These are phyloP conservation scores for Claviceps sp. DNA, from an alignment of 2,329 filamentous ascomycete species.

Conservation along the genomic window DNA sequence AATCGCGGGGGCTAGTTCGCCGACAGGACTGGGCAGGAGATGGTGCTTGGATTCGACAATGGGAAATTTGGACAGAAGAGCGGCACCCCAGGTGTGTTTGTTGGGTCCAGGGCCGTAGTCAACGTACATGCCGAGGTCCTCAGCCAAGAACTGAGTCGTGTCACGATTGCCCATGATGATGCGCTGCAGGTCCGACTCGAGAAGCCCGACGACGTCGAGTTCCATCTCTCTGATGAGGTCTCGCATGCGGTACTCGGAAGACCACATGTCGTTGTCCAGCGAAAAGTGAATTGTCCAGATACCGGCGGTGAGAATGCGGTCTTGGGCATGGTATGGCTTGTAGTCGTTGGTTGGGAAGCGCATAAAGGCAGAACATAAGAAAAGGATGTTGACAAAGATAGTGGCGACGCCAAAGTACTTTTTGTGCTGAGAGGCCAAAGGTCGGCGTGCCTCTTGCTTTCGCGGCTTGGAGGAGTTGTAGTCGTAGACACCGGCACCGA, in stretches of 20 bases:
- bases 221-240: conserved; percentile 88
- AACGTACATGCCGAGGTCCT: conserved; percentile 96
- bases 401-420: conserved; percentile 46
- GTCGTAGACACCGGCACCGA: conserved; percentile 76
- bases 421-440: conserved; percentile 28
- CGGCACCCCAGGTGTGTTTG: conserved; percentile 96
- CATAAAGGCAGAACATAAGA: conserved; percentile 68
- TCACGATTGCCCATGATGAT: conserved; percentile 99
- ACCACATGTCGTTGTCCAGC: conserved; percentile 98
- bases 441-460: conserved; percentile 18
- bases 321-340: conserved; percentile 73
- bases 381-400: conserved; percentile 64
- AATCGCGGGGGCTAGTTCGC: conserved; percentile 89
- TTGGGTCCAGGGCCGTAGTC: conserved; percentile 95
- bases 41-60: conserved; percentile 96
- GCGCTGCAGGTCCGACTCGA: conserved; percentile 86
- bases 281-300: conserved; percentile 99
- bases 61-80: conserved; percentile 89
- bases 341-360: conserved; percentile 92
- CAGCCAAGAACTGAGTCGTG: conserved; percentile 84
- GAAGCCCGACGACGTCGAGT: conserved; percentile 87
- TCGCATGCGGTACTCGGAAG: conserved; percentile 84
- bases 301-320: conserved; percentile 79
- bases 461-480: conserved; percentile 38
- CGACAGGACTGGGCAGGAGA: conserved; percentile 81